These are phyloP conservation scores for Nannochloris sp. DNA, from an alignment of 139 green algal genomes.

Conservation along the genomic window DNA sequence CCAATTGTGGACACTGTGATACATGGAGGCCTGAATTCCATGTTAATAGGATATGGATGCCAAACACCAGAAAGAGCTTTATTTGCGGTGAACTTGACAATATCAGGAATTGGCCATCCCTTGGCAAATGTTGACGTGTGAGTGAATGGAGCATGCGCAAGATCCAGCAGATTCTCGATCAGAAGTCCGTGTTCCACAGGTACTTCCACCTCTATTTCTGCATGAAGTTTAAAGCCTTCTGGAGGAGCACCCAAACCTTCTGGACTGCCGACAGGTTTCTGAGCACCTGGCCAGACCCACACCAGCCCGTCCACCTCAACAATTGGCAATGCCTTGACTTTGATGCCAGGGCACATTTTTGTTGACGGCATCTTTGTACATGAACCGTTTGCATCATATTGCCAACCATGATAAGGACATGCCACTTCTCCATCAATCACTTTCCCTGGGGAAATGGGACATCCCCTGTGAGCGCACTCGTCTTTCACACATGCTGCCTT, in stretches of 20 bases:
- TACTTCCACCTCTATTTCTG: conserved; percentile 81
- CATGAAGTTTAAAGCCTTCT: conserved; percentile 66
- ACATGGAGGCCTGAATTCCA: conserved; percentile 93
- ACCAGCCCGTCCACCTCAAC: conserved; percentile 88
- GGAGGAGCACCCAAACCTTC: conserved; percentile 43
- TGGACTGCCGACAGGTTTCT: conserved; percentile 34
- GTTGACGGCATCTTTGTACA: conserved; percentile 92
- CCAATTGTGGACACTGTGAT: conserved; percentile 83
- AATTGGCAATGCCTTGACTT: conserved; percentile 61
- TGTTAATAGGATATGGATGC: conserved; percentile 98
- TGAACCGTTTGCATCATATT: conserved; percentile 64
- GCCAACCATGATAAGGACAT: conserved; percentile 95
- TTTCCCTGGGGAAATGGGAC: conserved; percentile 79
- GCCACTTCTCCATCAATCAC: conserved; percentile 49
- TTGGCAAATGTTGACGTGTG: conserved; percentile 94
- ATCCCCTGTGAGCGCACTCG: conserved; percentile 90
- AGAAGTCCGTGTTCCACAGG: conserved; percentile 96
- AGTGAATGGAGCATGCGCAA: conserved; percentile 98
- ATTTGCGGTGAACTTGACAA: conserved; percentile 55
- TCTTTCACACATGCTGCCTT: conserved; percentile 42
- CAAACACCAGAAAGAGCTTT: conserved; percentile 67
- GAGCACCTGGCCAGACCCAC: conserved; percentile 87
- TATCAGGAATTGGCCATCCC: conserved; percentile 85
- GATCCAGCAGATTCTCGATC: conserved; percentile 97
- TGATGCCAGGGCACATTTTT: conserved; percentile 52